Conservation (phyloP, 768 basidiomycete genomes). For the Russula sp. region DNA sequence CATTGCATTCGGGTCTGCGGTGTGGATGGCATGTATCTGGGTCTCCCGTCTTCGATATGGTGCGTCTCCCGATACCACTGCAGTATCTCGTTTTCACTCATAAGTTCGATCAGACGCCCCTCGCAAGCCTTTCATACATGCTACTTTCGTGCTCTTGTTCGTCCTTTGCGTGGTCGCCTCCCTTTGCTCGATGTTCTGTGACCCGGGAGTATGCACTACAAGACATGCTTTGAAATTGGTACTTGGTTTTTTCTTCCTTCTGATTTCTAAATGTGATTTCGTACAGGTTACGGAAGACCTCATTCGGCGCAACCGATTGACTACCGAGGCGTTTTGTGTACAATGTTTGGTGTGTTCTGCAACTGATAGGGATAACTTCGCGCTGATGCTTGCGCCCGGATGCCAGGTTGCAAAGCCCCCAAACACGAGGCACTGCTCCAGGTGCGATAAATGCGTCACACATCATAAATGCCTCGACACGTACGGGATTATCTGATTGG, state of each 20-base stretch:
- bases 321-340: not conserved
- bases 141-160: not conserved
- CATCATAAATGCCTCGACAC: not conserved
- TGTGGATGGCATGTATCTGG: conserved; percentile 8
- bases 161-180: not conserved
- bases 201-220: conserved; percentile 7
- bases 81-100: not conserved
- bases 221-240: conserved; percentile 3
- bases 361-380: not conserved
- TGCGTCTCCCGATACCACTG: not conserved
- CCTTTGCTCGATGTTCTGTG: not conserved
- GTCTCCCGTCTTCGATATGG: conserved; percentile 6
- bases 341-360: not conserved
- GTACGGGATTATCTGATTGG: not conserved
- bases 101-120: not conserved
- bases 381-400: not conserved
- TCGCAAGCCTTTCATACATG: not conserved
- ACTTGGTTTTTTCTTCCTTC: not conserved
- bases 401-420: not conserved
- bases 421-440: not conserved
- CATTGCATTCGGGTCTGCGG: not conserved
- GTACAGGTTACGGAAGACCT: conserved; percentile 2
- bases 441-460: conserved; percentile 12
- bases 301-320: not conserved
- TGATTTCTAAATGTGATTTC: not conserved